Evolutionary conservation across 192 early-diverging fungal species (phyloP).

Genomic region (Coemansia asiatica): DNA sequence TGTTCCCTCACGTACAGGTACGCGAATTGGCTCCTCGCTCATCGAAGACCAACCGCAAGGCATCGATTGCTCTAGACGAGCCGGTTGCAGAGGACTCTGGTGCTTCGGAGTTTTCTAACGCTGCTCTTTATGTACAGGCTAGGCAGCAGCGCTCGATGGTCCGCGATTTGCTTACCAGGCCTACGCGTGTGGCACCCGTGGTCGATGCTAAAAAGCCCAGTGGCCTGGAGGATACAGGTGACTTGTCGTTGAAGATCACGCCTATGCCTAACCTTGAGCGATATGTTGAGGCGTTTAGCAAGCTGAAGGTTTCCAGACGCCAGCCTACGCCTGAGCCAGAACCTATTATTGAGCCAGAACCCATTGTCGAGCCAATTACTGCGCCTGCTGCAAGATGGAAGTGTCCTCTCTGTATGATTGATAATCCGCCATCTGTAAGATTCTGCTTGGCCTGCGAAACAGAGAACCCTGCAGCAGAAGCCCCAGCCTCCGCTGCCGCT

Average conservation of each 20-base stretch:
- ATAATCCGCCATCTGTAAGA: not conserved
- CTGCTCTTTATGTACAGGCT: conserved; percentile 26
- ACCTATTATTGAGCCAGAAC: not conserved
- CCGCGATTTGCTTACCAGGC: conserved; percentile 27
- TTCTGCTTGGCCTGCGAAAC: not conserved
- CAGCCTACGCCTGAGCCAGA: conserved; percentile 7
- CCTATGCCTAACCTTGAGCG: conserved; percentile 51
- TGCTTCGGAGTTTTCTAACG: conserved; percentile 19
- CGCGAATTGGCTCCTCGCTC: conserved; percentile 46
- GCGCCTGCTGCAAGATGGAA: not conserved
- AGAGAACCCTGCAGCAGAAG: not conserved
- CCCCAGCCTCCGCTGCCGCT: not conserved
- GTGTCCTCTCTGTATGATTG: not conserved
- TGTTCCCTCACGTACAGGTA: conserved; percentile 37
- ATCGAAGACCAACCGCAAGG: conserved; percentile 27
- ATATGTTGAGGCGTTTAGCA: conserved; percentile 48
- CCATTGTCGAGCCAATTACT: not conserved
- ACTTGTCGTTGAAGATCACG: not conserved
- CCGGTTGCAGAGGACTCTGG: not conserved
- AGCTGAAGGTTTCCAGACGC: conserved; percentile 27
- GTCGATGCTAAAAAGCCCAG: conserved; percentile 20
- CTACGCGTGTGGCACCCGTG: conserved; percentile 22
- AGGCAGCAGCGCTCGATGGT: conserved; percentile 36
- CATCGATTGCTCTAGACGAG: conserved; percentile 32
- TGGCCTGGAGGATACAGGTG: not conserved